Percentiles rank a stretch among this genome's conserved stretches.
These are phyloP conservation scores for Irpex rosettiformis DNA, from an alignment of 1,284 basidiomycete species.

Conservation along the genomic window DNA sequence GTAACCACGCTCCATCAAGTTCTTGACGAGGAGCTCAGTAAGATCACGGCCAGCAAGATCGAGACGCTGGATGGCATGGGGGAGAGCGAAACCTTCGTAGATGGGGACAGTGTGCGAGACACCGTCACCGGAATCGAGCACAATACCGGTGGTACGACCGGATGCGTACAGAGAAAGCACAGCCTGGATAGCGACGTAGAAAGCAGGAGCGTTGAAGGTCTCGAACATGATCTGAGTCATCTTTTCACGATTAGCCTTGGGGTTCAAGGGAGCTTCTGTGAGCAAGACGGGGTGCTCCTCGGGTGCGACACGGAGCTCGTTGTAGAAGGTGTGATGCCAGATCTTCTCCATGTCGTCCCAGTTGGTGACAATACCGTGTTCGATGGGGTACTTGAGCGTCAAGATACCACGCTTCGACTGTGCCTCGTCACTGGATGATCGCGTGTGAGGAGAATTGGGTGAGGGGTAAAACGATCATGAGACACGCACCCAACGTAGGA, in stretches of 20 bases:
- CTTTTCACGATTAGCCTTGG: slow-evolving; percentile 94
- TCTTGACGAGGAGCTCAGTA: slow-evolving; percentile 91
- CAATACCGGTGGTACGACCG: slow-evolving; percentile 91
- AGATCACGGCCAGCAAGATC: slow-evolving; percentile 95
- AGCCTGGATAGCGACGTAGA: slow-evolving; percentile 93
- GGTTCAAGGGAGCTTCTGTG: slow-evolving; percentile 92
- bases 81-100: slow-evolving; percentile 94
- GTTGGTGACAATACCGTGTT: slow-evolving; percentile 90
- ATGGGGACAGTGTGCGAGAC: slow-evolving; percentile 93
- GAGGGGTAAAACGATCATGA: too few relatives aligned
- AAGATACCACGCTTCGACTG: slow-evolving; percentile 96
- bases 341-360: slow-evolving; percentile 98
- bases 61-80: slow-evolving; percentile 93
- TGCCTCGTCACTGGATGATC: slow-evolving; percentile 73
- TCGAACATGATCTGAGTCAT: slow-evolving; percentile 99
- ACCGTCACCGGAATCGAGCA: slow-evolving; percentile 92
- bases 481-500: slow-evolving; percentile 75
- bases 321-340: slow-evolving; percentile 92
- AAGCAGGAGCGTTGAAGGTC: slow-evolving; percentile 92
- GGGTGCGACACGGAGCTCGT: slow-evolving; percentile 79
- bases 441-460: neutral
- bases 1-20: slow-evolving; percentile 92
- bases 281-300: slow-evolving; percentile 94
- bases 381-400: slow-evolving; percentile 85
- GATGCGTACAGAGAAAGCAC: slow-evolving; percentile 92